These are phyloP conservation scores for Lepiota brunneoincarnata DNA, from an alignment of 768 basidiomycete genomes.

Conservation along the genomic window DNA sequence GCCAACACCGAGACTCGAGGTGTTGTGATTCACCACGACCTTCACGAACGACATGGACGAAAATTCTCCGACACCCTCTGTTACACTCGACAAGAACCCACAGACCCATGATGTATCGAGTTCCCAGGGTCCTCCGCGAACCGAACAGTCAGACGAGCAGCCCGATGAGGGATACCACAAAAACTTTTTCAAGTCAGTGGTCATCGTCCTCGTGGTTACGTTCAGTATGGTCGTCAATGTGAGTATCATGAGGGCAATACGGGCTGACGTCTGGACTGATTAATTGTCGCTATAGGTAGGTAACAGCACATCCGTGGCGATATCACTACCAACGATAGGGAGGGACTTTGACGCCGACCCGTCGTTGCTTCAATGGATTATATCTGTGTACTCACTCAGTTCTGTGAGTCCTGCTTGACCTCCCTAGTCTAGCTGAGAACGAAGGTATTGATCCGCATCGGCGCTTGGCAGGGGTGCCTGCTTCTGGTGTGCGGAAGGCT, in stretches of 20 bases:
- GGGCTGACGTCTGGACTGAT: not conserved
- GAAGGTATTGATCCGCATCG: no score
- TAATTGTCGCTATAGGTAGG: conserved; percentile 26
- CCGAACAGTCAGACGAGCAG: not conserved
- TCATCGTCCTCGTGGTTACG: conserved; percentile 33
- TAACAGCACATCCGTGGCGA: conserved; percentile 45
- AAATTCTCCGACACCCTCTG: not conserved
- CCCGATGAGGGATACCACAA: not conserved
- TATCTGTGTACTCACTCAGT: conserved; percentile 64
- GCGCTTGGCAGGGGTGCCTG: conserved; percentile 59
- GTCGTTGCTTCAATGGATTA: conserved; percentile 61
- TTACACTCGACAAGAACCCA: not conserved
- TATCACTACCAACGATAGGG: conserved; percentile 53
- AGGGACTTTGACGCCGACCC: conserved; percentile 46
- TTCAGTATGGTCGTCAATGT: conserved; percentile 37
- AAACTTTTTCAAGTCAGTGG: conserved; percentile 8
- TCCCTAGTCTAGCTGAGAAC: no score
- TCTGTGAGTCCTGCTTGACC: conserved; percentile 38
- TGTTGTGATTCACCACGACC: not conserved
- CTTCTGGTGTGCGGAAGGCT: conserved; percentile 76
- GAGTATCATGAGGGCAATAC: not conserved
- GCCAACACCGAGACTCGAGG: no score
- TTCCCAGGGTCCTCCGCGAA: not conserved
- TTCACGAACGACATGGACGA: not conserved
- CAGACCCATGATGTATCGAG: not conserved